Conservation (phyloP, 1,139 yeast genomes). For the Yamadazyma spencermartinsiae region DNA sequence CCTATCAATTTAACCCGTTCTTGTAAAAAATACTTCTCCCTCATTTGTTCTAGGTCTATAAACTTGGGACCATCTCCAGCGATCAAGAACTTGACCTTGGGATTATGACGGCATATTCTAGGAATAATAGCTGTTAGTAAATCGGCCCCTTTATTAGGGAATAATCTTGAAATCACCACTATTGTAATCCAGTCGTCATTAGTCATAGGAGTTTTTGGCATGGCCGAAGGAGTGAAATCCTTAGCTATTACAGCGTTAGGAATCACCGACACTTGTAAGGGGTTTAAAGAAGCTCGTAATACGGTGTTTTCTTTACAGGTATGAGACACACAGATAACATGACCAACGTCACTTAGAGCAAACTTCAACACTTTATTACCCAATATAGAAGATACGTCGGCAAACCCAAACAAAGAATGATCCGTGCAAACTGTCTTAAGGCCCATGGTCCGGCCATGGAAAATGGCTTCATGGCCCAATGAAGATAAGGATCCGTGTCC, state of each 20-base stretch:
- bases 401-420: slow-evolving; percentile 93
- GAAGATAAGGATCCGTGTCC: slow-evolving; percentile 92
- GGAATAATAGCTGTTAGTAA: slow-evolving; percentile 85
- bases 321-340: slow-evolving; percentile 92
- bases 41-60: slow-evolving; percentile 91
- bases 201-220: slow-evolving; percentile 8
- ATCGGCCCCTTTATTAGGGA: slow-evolving; percentile 97
- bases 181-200: slow-evolving; percentile 55
- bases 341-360: slow-evolving; percentile 83
- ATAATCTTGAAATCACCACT: slow-evolving; percentile 86
- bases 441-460: slow-evolving; percentile 94
- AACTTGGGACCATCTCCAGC: slow-evolving; percentile 99
- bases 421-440: slow-evolving; percentile 89
- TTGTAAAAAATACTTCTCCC: slow-evolving; percentile 82
- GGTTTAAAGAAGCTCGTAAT: slow-evolving; percentile 79
- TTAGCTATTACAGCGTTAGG: slow-evolving; percentile 93
- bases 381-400: slow-evolving; percentile 77
- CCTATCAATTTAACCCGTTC: slow-evolving; percentile 87
- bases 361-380: slow-evolving; percentile 87
- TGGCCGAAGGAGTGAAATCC: slow-evolving; percentile 68
- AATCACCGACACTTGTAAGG: slow-evolving; percentile 78
- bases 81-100: slow-evolving; percentile 72
- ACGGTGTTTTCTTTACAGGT: slow-evolving; percentile 97
- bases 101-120: slow-evolving; percentile 63
- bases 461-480: slow-evolving; percentile 83